Base-by-base conservation (phyloP, 495 filamentous ascomycete species). In the Talaromyces adpressus region DNA sequence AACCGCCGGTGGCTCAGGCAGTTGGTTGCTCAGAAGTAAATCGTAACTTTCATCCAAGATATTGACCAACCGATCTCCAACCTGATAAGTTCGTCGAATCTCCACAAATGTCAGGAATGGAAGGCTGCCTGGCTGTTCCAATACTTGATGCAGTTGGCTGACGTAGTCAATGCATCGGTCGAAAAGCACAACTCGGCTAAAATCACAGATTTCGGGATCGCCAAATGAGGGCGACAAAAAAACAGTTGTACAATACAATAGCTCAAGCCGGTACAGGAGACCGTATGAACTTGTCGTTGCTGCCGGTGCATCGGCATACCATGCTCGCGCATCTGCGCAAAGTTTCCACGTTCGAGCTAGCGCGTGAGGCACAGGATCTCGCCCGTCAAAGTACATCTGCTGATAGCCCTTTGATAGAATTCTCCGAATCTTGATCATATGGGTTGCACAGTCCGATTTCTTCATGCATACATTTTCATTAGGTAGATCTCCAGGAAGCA, bases 391-490 rank as follows among this genome's bases (percentile, higher is more conserved):
- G 68, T 92, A 91, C 39, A 95, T 83, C 23, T 85, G 82, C 66
- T 92, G 90, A 66, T 97, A 98, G 78, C 89, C 93, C 22, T 76
- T 75, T 0, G 93, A 97, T 68, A 96, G 84, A 51, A 89, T 80
- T 57, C 86, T 83, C 20, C 93, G 88, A 3, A 98, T 84, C 63
- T 83, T 83, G 67, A 93, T 90, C 3, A 93, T 79, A 39, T 90
- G 82, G 6, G 88, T 74, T 11, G 79, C 79, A 65, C 79, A 70
- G 57, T 74, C 74, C 77, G 71, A 79, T 71, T 66, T 83, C 75
- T 71, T 81, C 67, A 68, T 78, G 72, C 74, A 84, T 67, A 74
- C 77, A 71, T 79, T 36, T 65, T 71, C 73, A 70, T 70, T 3
- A 68, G 73, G 45, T 61, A 70, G 22, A 66, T 71, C 64, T 8